Percentiles rank a stretch among this genome's conserved stretches.
Conservation (phyloP, 805 yeast genomes). For the Hanseniaspora osmophila region DNA sequence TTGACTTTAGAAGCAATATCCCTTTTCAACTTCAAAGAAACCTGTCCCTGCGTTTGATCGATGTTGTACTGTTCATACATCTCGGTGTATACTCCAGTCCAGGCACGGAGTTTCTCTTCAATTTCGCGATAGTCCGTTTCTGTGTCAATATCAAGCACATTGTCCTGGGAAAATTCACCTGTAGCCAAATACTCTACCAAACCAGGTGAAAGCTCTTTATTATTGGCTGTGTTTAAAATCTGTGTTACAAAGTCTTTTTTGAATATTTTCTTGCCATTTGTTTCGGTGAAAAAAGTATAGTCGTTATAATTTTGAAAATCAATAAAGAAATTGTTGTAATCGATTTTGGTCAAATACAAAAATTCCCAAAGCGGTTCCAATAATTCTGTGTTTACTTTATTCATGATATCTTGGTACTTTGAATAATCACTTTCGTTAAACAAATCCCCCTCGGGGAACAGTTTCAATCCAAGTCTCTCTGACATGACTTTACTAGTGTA, state of each 20-base stretch:
- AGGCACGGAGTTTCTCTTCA: slow-evolving; percentile 13
- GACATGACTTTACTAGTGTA: slow-evolving; percentile 45
- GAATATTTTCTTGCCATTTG: slow-evolving; percentile 5
- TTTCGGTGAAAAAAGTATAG: slow-evolving; percentile 20
- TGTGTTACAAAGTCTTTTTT: too few species aligned
- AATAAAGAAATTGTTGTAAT: slow-evolving; percentile 69
- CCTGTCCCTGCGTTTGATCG: slow-evolving; percentile 40
- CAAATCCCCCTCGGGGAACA: slow-evolving; percentile 9
- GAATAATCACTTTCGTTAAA: neutral
- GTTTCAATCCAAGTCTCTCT: slow-evolving; percentile 52
- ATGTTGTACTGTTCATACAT: slow-evolving; percentile 27
- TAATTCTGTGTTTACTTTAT: slow-evolving; percentile 19
- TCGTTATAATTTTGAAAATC: slow-evolving; percentile 38
- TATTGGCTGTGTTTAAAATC: slow-evolving; percentile 15
- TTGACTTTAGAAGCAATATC: slow-evolving; percentile 34
- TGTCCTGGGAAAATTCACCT: slow-evolving; percentile 7
- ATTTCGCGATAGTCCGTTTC: slow-evolving; percentile 8
- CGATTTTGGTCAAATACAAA: slow-evolving; percentile 48
- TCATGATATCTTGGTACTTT: slow-evolving; percentile 8
- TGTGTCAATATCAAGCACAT: slow-evolving; percentile 10
- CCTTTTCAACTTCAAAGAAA: slow-evolving; percentile 26
- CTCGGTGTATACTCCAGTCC: slow-evolving; percentile 22
- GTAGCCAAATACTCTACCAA: slow-evolving; percentile 1
- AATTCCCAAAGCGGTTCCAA: slow-evolving; percentile 49
- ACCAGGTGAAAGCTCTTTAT: slow-evolving; percentile 13